Evolutionary conservation across 345 rosid genomes (phyloP), one percentile per base, ranked within the genome.

Genomic region (Rubroshorea leprosula): DNA sequence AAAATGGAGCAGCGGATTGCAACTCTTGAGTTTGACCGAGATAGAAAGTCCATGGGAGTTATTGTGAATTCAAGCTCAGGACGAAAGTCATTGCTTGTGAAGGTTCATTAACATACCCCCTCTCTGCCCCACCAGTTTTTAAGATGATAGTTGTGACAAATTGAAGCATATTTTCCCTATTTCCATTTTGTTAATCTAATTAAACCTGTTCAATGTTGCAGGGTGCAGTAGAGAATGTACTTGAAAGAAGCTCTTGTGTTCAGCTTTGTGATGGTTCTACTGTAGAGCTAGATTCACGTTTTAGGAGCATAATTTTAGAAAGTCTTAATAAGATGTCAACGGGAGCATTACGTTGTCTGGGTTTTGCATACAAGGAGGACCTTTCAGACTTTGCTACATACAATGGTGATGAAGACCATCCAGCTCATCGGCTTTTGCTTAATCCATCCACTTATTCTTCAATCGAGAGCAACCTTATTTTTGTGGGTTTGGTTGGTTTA

Each of bases 11-110:
- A 68, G 49, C 81, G 97, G 58, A 78, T 87, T 79, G 99, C 96
- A 46, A 89, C 99, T 58, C 89, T 93, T 57, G 99, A 93, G 76
- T 93, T 93, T 23, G 97, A 87, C 58, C 96, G 79, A 7, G 96
- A 82, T 61, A 61, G 99, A 47, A 93, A 93, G 70, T 93, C 99
- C 49, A 93, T 93, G 99, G 99, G 99, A 63, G 96, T 89, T 54
- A 87, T 93, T 72, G 94, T 85, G 55, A 80, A 83, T 70, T 89
- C 98, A 44, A 74, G 78, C 78, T 68, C 92, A 26, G 79, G 86
- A 64, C 75, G 65, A 52, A 89, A 86, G 57, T 55, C 78, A n/a
- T 67, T 93, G 66, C 83, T 93, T 55, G 97, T 89, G 66, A 93
- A 93, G 97, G 99, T 86, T 53, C 47, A 10, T 44, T n/a, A 16